These are phyloP conservation scores for Tolypocladium paradoxum DNA, from an alignment of 2,329 filamentous ascomycete species.

Conservation along the genomic window DNA sequence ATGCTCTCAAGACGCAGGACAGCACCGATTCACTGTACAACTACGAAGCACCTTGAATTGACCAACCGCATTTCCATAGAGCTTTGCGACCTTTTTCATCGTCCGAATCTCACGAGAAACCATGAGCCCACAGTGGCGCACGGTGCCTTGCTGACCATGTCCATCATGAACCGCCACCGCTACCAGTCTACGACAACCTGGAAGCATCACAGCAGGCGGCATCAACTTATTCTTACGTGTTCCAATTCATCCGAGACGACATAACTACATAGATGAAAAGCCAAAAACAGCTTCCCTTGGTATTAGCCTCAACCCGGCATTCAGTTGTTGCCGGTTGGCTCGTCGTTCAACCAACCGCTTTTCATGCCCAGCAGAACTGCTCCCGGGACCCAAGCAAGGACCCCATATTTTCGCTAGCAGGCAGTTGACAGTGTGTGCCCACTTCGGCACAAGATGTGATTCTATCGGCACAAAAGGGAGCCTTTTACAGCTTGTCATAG, in stretches of 20 bases:
- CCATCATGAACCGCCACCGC: too few species aligned
- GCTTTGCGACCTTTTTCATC: not conserved
- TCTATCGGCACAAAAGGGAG: slow-evolving; percentile 33
- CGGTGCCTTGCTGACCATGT: too few species aligned
- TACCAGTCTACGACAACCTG: not conserved
- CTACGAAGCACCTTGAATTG: too few species aligned
- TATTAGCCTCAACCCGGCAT: slow-evolving; percentile 26
- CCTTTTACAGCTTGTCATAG: slow-evolving; percentile 94
- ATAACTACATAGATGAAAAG: slow-evolving; percentile 32
- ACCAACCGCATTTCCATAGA: too few species aligned
- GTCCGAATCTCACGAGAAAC: too few species aligned
- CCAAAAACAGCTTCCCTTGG: slow-evolving; percentile 24
- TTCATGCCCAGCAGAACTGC: slow-evolving; percentile 3
- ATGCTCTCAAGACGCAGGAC: not conserved
- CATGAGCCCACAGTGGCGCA: too few species aligned
- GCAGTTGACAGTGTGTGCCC: slow-evolving; percentile 31
- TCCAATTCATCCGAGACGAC: slow-evolving; percentile 30
- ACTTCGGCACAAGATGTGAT: slow-evolving; percentile 31
- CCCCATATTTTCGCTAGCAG: slow-evolving; percentile 21
- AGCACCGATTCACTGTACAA: not conserved
- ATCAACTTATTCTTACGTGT: slow-evolving; percentile 19
- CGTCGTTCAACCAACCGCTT: slow-evolving; percentile 16
- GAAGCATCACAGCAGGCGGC: not conserved
- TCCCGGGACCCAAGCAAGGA: slow-evolving; percentile 15
- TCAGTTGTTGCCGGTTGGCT: slow-evolving; percentile 15